Conservation (phyloP, 768 basidiomycete genomes). For the Trametes meyenii region DNA sequence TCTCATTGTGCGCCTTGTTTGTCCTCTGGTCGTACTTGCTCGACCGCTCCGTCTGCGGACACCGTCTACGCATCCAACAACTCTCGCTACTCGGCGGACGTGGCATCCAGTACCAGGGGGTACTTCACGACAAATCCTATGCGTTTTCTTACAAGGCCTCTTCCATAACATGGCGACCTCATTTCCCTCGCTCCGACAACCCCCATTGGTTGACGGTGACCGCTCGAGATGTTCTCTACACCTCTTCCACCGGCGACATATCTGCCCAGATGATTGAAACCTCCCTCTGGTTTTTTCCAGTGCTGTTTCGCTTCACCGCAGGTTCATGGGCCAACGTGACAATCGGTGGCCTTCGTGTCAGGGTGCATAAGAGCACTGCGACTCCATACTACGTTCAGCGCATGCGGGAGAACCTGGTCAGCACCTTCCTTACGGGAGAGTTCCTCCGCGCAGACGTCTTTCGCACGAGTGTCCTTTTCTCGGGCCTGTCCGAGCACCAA, state of each 20-base stretch:
- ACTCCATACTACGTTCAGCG: slow-evolving; percentile 43
- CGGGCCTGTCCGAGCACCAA: slow-evolving; percentile 24
- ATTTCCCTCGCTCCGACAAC: slow-evolving; percentile 33
- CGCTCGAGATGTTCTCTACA: slow-evolving; percentile 36
- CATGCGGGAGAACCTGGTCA: slow-evolving; percentile 42
- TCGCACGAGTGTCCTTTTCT: slow-evolving; percentile 38
- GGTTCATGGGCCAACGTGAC: slow-evolving; percentile 39
- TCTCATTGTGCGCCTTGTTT: slow-evolving; percentile 4
- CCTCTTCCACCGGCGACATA: slow-evolving; percentile 32
- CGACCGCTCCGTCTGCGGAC: slow-evolving; percentile 19
- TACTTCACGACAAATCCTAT: slow-evolving; percentile 25
- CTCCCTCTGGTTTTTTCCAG: slow-evolving; percentile 44
- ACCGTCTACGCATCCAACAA: slow-evolving; percentile 22
- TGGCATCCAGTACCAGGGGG: slow-evolving; percentile 25
- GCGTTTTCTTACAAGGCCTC: slow-evolving; percentile 24
- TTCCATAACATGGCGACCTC: slow-evolving; percentile 30
- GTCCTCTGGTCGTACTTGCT: slow-evolving; percentile 21
- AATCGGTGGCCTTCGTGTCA: slow-evolving; percentile 42
- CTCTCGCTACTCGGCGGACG: slow-evolving; percentile 16
- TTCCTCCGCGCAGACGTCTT: slow-evolving; percentile 44
- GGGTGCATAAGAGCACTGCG: slow-evolving; percentile 36
- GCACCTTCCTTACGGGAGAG: slow-evolving; percentile 44
- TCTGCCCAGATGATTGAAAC: slow-evolving; percentile 28
- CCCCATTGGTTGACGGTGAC: slow-evolving; percentile 39
- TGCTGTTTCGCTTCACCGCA: slow-evolving; percentile 39